Percentiles rank a stretch among this genome's conserved stretches.
phyloP scores from a whole-genome alignment of 2,329 filamentous ascomycete species.

The Zymoseptoria crescenta region DNA sequence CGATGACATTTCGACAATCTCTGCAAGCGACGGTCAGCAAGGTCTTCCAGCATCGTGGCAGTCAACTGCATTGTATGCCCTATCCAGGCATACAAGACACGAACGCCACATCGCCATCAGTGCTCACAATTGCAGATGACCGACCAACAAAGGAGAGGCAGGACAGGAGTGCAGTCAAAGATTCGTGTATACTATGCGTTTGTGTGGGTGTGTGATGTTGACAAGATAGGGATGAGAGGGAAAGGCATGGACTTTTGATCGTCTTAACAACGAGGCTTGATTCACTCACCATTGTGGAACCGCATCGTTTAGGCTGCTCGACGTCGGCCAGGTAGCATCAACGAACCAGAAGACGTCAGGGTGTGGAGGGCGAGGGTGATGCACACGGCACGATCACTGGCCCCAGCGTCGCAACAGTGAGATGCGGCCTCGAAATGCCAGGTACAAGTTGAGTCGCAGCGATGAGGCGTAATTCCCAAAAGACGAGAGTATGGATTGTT shows the following conservation, averaged over 20 bases:
- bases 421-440: constrained; percentile 24
- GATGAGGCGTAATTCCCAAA: constrained; percentile 20
- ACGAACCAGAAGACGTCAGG: background rate
- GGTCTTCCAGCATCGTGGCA: background rate
- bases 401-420: constrained; percentile 11
- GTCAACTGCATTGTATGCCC: constrained; percentile 12
- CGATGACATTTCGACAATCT: constrained; percentile 20
- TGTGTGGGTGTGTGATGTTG: constrained; percentile 3
- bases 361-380: constrained; percentile 18
- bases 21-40: constrained; percentile 6
- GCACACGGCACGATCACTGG: constrained; percentile 19
- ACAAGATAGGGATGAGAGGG: constrained; percentile 21
- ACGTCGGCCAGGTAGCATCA: constrained; percentile 17
- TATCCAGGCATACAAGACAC: constrained; percentile 19
- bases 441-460: constrained; percentile 19
- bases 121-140: constrained; percentile 9
- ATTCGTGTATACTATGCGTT: constrained; percentile 1
- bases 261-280: constrained; percentile 9
- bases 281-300: constrained; percentile 26
- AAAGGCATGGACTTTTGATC: background rate
- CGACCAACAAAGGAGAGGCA: constrained; percentile 13
- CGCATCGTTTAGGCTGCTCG: constrained; percentile 17
- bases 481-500: constrained; percentile 22
- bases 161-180: background rate
- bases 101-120: constrained; percentile 5